These are phyloP conservation scores for Magnusiomyces sp. DNA, from an alignment of 1,139 yeast species.

Conservation along the genomic window DNA sequence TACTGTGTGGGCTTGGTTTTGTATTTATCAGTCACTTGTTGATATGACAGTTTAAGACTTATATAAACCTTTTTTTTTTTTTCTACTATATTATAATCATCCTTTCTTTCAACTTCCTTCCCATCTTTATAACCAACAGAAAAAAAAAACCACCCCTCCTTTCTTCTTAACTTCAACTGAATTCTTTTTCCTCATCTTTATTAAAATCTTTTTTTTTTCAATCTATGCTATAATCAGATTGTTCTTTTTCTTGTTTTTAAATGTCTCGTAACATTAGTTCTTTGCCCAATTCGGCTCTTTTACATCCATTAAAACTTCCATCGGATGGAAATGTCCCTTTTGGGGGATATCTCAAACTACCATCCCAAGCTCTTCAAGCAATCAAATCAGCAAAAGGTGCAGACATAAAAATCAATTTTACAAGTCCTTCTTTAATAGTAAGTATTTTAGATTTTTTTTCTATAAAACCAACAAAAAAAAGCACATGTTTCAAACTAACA, in stretches of 20 bases:
- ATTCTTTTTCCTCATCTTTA: neutral
- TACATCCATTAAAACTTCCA: neutral
- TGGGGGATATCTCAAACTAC: slow-evolving; percentile 27
- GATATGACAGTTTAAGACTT: no score
- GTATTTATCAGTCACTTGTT: no score
- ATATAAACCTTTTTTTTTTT: no score
- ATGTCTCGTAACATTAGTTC: neutral
- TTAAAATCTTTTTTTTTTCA: neutral
- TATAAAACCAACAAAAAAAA: no score
- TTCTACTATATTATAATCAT: no score
- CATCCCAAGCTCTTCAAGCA: slow-evolving; percentile 22
- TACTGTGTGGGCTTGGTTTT: no score
- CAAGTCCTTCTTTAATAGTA: neutral
- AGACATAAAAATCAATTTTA: slow-evolving; percentile 4
- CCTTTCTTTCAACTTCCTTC: no score
- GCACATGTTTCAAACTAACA: no score
- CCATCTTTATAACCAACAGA: no score
- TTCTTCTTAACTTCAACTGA: neutral
- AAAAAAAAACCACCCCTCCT: neutral
- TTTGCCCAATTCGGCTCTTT: neutral
- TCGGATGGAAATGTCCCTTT: slow-evolving; percentile 9
- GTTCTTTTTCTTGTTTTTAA: neutral
- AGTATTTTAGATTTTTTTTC: no score
- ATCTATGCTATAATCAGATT: neutral
- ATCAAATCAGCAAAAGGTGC: slow-evolving; percentile 16